phyloP scores from a whole-genome alignment of 140 eudicot species.

The Cichorium intybus region DNA sequence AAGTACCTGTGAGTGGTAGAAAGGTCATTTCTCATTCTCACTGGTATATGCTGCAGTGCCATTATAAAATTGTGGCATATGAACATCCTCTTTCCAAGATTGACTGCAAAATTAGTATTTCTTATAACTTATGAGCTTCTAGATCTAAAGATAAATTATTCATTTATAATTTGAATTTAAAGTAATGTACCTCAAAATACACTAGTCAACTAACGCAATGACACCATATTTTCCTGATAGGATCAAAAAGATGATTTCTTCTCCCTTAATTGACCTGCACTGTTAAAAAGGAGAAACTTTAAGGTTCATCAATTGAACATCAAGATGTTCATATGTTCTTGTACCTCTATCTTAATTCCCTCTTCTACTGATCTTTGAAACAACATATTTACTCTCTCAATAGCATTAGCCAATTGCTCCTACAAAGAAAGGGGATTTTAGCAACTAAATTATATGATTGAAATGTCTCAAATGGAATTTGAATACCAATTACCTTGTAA shows the following conservation, averaged over 20 bases:
- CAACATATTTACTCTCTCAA: conserved; percentile 70
- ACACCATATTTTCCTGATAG: conserved; percentile 80
- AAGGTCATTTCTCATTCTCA: conserved; percentile 33
- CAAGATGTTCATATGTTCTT: not conserved
- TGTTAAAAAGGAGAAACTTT: conserved; percentile 59
- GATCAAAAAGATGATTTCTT: conserved; percentile 66
- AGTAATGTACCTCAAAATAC: conserved; percentile 59
- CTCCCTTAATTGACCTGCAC: conserved; percentile 76
- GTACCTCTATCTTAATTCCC: conserved; percentile 84
- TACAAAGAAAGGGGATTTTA: conserved; percentile 45
- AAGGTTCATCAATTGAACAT: no score
- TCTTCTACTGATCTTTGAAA: conserved; percentile 76
- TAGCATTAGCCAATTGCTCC: conserved; percentile 91
- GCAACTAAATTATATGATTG: no score
- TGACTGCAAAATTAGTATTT: conserved; percentile 37
- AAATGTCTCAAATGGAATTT: no score
- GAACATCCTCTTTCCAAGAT: conserved; percentile 60
- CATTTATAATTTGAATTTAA: not conserved
- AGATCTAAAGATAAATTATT: not conserved
- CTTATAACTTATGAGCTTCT: conserved; percentile 12
- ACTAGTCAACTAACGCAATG: conserved; percentile 88
- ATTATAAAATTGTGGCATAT: conserved; percentile 41
- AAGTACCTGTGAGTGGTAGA: no score
- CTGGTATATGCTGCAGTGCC: conserved; percentile 76
- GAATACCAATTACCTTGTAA: no score